phyloP scores from a whole-genome alignment of 148 eudicot genomes.

The Nyssa sinensis region DNA sequence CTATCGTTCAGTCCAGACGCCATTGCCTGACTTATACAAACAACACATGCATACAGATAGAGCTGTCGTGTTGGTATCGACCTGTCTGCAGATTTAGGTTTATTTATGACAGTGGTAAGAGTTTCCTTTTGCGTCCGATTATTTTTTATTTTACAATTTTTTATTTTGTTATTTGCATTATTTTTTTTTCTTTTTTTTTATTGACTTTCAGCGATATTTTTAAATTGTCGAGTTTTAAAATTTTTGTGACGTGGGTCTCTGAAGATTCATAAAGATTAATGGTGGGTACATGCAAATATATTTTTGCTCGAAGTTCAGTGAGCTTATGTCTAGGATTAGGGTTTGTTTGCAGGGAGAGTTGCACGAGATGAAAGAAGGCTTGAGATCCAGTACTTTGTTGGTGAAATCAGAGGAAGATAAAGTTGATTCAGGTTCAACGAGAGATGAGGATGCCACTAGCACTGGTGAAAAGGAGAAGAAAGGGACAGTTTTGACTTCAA shows the following conservation, averaged over 20 bases:
- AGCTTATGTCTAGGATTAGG: neutral
- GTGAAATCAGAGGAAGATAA: slow-evolving; percentile 10
- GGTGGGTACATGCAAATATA: neutral
- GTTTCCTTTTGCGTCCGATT: neutral
- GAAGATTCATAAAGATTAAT: neutral
- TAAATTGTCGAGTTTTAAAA: neutral
- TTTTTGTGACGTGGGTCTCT: neutral
- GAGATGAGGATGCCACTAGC: neutral
- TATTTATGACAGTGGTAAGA: neutral
- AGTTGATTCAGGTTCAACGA: slow-evolving; percentile 16
- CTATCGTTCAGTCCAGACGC: neutral
- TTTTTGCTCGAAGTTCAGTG: neutral
- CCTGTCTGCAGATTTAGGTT: neutral
- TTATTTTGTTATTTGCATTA: neutral
- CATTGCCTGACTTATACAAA: neutral
- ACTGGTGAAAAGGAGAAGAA: slow-evolving; percentile 16
- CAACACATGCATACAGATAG: too few species aligned
- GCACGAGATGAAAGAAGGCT: slow-evolving; percentile 45
- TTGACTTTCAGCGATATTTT: neutral
- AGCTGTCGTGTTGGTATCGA: neutral
- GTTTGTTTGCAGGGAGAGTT: slow-evolving; percentile 14
- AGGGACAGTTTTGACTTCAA: neutral
- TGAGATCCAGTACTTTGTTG: slow-evolving; percentile 39
- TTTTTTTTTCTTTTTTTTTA: neutral
- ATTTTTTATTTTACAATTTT: neutral